Base-by-base conservation (phyloP, 2,329 filamentous ascomycete genomes). In the Penicillium sp. region DNA sequence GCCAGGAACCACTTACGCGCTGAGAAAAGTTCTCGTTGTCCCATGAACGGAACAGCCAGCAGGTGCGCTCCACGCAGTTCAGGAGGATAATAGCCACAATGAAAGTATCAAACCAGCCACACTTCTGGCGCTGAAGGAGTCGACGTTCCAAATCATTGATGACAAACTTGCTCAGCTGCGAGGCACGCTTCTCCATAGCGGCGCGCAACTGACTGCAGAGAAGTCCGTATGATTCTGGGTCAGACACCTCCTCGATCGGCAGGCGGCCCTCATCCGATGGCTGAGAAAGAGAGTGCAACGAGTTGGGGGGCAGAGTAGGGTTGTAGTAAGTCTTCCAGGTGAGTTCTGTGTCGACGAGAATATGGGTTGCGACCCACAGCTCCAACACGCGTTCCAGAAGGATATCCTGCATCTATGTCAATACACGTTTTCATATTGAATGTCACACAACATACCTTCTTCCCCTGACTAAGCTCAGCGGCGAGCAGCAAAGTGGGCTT, bases 91-190 rank as follows among this genome's bases (percentile, higher is more conserved):
- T 75, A 0, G 82, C 78, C 5, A 81, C 79, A n/a, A 87, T 70
- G 65, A 85, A 85, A 0, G 83, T 86, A 58, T 83, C 81, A 55
- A 86, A 85, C 45, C 78, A 78, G 50, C 80, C 81, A 23, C 78
- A 79, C 67, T 84, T 81, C 64, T 83, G 80, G 13, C 82, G 81
- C 62, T 84, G 82, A 8, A 86, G 75, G 5, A 86, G 72, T n/a
- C 83, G 79, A 19, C 82, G 79, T 65, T 87, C 84, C 1, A 86
- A 76, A 57, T 85, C 83, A 59, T 83, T 84, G 77, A 86, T 81
- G 34, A 85, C 78, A 10, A 73, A 73, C 53, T 82, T 84, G 61
- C 79, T 79, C 6, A 85, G 72, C 51, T 75, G 74, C 15, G 78
- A 75, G 36, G 82, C 82, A 29, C 81, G 79, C 61, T 82, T 82